Base-by-base conservation (phyloP, 768 basidiomycete genomes). In the Cubamyces sp. region DNA sequence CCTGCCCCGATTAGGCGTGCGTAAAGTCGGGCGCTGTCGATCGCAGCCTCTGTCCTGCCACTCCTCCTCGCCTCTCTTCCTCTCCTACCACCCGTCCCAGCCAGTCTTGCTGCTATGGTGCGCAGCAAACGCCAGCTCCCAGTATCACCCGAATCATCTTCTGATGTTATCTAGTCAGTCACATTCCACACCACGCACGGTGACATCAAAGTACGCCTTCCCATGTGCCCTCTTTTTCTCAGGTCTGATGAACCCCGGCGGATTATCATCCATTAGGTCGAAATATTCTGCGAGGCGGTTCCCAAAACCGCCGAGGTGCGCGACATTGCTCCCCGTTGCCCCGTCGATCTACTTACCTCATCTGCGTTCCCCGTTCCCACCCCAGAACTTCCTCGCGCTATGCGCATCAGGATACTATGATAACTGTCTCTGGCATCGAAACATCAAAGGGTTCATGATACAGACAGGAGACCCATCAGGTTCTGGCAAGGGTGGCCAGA, bases 251-350 rank as follows among this genome's bases (percentile, higher is more conserved):
- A 37, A 47, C 43, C 5, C 47, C 12, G 14, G 50, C 54, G 18
- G 47, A 6, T n/a, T n/a, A n/a, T n/a, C n/a, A n/a, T n/a, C 50
- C 51, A 30, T 9, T 30, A 98, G 95, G 87, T 98, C 64, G 97
- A 99, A 76, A 73, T 99, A 14, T 98, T 98, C 77, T 98, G 97
- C 74, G 97, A 99, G 76, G 89, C 96, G 6, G 91, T 94, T 19
- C 97, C 97, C 23, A 94, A 94, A 74, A 82, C 95, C 12, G 94
- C 96, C 67, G 96, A 99, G 81, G 96, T 94, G 65, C 23, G 69
- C 54, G 45, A 52, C 49, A 61, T 54, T 23, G 39, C 52, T 11
- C 34, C 34, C 34, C 42, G 14, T 47, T 30, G 16, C 41, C 28
- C 40, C 23, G 9, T 30, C 45, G 15, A 37, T 21, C 48, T 1